phyloP scores from a whole-genome alignment of 768 basidiomycete species.

The Aureoboletus auriporus region DNA sequence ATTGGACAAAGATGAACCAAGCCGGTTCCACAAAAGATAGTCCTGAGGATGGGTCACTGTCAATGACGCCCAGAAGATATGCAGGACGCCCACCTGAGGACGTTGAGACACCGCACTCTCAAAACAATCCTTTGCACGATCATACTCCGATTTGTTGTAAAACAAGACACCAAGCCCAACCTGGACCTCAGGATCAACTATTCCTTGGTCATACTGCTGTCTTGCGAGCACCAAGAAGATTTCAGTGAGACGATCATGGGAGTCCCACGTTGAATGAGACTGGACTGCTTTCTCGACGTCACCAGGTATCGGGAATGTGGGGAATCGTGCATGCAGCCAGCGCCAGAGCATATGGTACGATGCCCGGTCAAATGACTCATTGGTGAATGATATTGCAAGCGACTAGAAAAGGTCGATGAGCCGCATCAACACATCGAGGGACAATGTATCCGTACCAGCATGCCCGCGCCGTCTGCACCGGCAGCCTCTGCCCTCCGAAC shows the following conservation, averaged over 20 bases:
- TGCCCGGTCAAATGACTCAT: constrained; percentile 85
- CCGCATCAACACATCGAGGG: neutral
- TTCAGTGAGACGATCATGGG: constrained; percentile 75
- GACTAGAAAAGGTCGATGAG: constrained; percentile 49
- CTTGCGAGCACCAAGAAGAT: constrained; percentile 81
- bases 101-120: constrained; percentile 76
- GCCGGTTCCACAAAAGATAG: constrained; percentile 92
- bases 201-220: constrained; percentile 67
- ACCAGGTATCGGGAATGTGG: constrained; percentile 48
- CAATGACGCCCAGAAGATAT: neutral
- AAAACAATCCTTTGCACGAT: constrained; percentile 92
- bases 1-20: constrained; percentile 93
- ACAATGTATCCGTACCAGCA: constrained; percentile 52
- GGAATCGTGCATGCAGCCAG: constrained; percentile 73
- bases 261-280: constrained; percentile 72
- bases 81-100: constrained; percentile 52
- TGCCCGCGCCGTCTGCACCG: constrained; percentile 64
- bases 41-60: constrained; percentile 45
- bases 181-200: constrained; percentile 87
- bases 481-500: constrained; percentile 61
- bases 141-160: constrained; percentile 84
- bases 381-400: constrained; percentile 93
- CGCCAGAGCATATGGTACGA: constrained; percentile 82
- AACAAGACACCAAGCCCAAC: constrained; percentile 90
- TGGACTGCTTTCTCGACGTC: constrained; percentile 52